A percentile compares a stretch with the other conserved stretches of the same genome.
Conservation (phyloP, 2,329 filamentous ascomycete genomes). For the Lasiodiplodia citricola region DNA sequence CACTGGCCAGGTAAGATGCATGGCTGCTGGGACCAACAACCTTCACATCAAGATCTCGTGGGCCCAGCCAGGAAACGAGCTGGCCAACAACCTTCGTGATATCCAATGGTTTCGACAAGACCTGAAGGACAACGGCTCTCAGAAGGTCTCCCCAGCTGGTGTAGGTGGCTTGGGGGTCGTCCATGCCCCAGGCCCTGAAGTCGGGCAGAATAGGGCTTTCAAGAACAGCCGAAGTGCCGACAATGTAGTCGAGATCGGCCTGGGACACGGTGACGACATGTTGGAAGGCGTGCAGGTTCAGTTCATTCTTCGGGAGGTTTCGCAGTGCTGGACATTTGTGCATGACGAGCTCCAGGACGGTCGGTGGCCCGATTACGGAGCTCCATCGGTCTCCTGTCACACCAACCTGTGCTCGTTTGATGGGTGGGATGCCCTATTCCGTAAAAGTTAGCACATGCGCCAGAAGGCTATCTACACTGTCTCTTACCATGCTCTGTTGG, state of each 20-base stretch:
- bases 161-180: slow-evolving; percentile 52
- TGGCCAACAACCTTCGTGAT: too few relatives aligned
- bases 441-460: too few relatives aligned
- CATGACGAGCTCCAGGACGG: slow-evolving; percentile 58
- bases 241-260: slow-evolving; percentile 58
- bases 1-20: too few relatives aligned
- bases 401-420: slow-evolving; percentile 62
- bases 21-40: too few relatives aligned
- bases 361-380: slow-evolving; percentile 64
- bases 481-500: too few relatives aligned
- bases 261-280: slow-evolving; percentile 63
- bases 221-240: slow-evolving; percentile 43
- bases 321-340: slow-evolving; percentile 52
- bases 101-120: too few relatives aligned
- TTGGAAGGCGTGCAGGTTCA: slow-evolving; percentile 59
- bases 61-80: too few relatives aligned
- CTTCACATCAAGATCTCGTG: too few relatives aligned
- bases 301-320: slow-evolving; percentile 37
- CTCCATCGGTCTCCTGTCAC: slow-evolving; percentile 64
- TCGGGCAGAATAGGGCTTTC: slow-evolving; percentile 46
- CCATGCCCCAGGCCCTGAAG: slow-evolving; percentile 48
- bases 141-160: too few relatives aligned
- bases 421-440: slow-evolving; percentile 56
- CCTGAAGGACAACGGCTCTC: too few relatives aligned
- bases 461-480: too few relatives aligned